Evolutionary conservation across 1,284 basidiomycete species (phyloP).

Genomic region (Xerocomus alliaceus): DNA sequence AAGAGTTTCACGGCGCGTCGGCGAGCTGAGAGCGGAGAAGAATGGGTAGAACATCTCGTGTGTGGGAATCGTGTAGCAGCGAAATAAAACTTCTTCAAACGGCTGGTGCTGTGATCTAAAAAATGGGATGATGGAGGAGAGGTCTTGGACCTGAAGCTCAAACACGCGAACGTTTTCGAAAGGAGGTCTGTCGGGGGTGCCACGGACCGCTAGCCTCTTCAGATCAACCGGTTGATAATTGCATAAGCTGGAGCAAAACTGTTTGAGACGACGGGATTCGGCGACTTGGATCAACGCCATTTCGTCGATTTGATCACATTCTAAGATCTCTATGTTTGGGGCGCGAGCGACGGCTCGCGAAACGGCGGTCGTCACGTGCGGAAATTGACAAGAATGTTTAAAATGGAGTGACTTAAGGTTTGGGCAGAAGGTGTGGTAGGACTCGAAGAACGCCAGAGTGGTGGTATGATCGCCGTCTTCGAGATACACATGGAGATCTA

Average conservation of each 20-base stretch:
- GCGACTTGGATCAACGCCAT: background rate
- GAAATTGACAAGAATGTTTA: background rate
- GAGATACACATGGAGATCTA: constrained; percentile 1
- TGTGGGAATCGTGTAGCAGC: background rate
- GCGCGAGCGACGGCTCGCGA: constrained; percentile 8
- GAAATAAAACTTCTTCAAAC: background rate
- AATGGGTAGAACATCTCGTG: background rate
- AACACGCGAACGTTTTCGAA: background rate
- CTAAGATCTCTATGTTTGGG: background rate
- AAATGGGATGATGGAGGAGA: constrained; percentile 1
- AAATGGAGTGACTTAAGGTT: constrained; percentile 14
- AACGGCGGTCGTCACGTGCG: background rate
- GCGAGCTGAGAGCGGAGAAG: background rate
- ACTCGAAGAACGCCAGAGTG: constrained; percentile 5
- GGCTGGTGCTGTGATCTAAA: background rate
- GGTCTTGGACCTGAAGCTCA: background rate
- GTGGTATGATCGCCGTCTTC: background rate
- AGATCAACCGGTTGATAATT: background rate
- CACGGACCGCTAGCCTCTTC: background rate
- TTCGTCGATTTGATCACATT: background rate
- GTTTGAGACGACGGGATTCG: background rate
- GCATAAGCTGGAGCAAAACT: background rate
- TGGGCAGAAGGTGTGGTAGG: constrained; percentile 13
- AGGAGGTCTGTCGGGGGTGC: background rate
- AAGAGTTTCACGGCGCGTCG: background rate